phyloP scores from a whole-genome alignment of 1,284 basidiomycete genomes.

The Mrakiaceae sp. region DNA sequence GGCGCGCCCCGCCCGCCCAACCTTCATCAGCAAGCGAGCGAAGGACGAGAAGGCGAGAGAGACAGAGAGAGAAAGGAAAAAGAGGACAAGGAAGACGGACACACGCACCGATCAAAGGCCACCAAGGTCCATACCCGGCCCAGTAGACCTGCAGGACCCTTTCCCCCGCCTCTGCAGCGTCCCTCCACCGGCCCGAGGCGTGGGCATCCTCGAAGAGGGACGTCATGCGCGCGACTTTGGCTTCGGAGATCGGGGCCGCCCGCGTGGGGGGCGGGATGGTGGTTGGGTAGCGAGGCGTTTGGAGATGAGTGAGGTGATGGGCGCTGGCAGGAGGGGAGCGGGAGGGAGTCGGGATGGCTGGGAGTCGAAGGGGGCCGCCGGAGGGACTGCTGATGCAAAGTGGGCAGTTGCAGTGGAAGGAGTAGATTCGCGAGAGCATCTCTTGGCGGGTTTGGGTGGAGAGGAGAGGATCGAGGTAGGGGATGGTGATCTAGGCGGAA shows the following conservation, averaged over 20 bases:
- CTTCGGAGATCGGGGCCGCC: background rate
- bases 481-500: slow-evolving; percentile 9
- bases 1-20: no score
- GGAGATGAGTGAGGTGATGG: background rate
- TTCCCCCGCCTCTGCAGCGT: background rate
- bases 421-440: slow-evolving; percentile 3
- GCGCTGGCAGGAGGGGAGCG: background rate
- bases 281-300: background rate
- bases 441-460: background rate
- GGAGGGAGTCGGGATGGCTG: background rate
- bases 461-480: slow-evolving; percentile 15
- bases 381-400: background rate
- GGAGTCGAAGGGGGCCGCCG: background rate
- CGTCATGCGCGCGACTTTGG: background rate
- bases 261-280: background rate
- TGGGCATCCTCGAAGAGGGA: slow-evolving; percentile 1
- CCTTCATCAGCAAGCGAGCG: background rate
- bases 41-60: background rate
- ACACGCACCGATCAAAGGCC: slow-evolving; percentile 6
- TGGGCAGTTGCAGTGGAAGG: slow-evolving; percentile 1
- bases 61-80: background rate
- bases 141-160: slow-evolving; percentile 9
- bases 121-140: slow-evolving; percentile 7
- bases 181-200: background rate
- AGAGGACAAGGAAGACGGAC: background rate